Evolutionary conservation across 192 early-diverging fungal species (phyloP).

Genomic region (Gorgonomyces haynaldii): DNA sequence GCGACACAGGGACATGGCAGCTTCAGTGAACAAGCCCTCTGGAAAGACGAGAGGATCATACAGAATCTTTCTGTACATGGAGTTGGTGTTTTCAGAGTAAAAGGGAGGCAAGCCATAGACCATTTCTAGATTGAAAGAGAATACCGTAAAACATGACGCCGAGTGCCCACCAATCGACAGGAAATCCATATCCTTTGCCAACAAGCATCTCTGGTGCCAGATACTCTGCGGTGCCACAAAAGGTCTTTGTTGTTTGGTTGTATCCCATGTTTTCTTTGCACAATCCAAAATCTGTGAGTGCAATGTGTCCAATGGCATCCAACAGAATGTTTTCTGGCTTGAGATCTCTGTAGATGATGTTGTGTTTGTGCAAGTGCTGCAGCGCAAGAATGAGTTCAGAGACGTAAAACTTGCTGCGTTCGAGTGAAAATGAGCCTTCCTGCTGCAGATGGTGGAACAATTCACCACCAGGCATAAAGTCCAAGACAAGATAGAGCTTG

Average conservation of each 20-base stretch:
- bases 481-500: slow-evolving; percentile 66
- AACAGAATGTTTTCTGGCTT: slow-evolving; percentile 52
- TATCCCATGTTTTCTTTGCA: slow-evolving; percentile 52
- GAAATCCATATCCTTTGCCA: slow-evolving; percentile 64
- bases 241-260: slow-evolving; percentile 44
- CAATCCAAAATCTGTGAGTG: slow-evolving; percentile 63
- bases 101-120: slow-evolving; percentile 7
- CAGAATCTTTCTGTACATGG: slow-evolving; percentile 4
- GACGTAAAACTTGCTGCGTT: slow-evolving; percentile 53
- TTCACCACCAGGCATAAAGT: slow-evolving; percentile 73
- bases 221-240: slow-evolving; percentile 71
- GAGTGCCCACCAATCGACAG: slow-evolving; percentile 89
- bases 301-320: slow-evolving; percentile 60
- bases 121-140: too few species aligned
- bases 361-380: slow-evolving; percentile 25
- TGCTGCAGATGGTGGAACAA: slow-evolving; percentile 87
- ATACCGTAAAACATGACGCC: slow-evolving; percentile 76
- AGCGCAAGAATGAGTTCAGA: slow-evolving; percentile 24
- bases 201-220: slow-evolving; percentile 18
- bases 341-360: slow-evolving; percentile 27
- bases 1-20: too few species aligned
- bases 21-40: too few species aligned
- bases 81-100: not conserved
- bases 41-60: too few species aligned
- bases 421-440: slow-evolving; percentile 78